Evolutionary conservation across 306 rosid species (phyloP), one percentile per base, ranked within the genome.

Genomic region (Lablab purpureus): DNA sequence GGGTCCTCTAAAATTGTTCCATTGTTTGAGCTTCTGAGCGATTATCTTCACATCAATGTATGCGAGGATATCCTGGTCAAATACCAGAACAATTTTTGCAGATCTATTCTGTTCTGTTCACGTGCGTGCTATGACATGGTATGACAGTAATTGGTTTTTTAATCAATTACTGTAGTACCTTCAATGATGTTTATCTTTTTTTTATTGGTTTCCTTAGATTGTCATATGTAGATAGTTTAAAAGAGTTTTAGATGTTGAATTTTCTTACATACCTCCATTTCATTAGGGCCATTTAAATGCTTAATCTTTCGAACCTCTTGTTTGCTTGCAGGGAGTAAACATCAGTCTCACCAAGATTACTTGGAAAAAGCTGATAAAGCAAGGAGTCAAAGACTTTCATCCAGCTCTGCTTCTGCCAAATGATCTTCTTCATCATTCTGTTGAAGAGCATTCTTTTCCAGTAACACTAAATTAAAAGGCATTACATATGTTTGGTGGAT

Each of bases 281-380:
- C 34, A 9, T 7, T 60, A 43, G 17, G 40, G 72, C 37, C 49
- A 27, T 73, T 74, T 69, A 69, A 27, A 55, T 45, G 34, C 81
- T 71, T 23, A 50, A 56, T 77, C 34, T 79, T 9, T 74, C 56
- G 49, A 67, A 19, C 54, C 58, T 82, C 12, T 40, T 65, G 66
- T 74, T 83, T 46, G 55, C 72, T 47, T 84, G 67, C 84, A 95
- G 99, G 97, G 37, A 7, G 94, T 34, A 93, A 89, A 75, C 99
- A 91, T 70, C 92, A 69, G 70, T 93, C 99, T 78, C 99, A 95
- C 82, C 99, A 95, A 85, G 99, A 95, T 84, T 95, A 95, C 87
- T 58, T 93, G 84, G 99, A 93, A 81, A 91, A 19, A 49, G 98
- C 98, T 28, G 99, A 95, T 80, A 95, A 95, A 89, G 98, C 97